Conservation (phyloP, 1,284 basidiomycete species). For the Sanghuangporus baumii region DNA sequence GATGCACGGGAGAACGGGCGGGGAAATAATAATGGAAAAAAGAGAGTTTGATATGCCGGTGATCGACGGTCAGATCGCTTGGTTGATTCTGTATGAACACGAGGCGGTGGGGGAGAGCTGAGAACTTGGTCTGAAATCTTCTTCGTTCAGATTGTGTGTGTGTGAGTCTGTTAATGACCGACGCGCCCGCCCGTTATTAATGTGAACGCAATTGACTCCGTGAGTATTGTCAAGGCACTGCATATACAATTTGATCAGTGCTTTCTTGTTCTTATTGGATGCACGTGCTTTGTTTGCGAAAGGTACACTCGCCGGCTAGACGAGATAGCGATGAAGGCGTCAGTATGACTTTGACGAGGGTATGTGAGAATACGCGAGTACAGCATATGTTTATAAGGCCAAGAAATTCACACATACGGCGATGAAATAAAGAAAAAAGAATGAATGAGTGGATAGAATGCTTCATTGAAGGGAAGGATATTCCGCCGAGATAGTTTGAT, state of each 20-base stretch:
- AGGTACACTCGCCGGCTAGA: too few species aligned
- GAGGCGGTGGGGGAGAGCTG: background rate
- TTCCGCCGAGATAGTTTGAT: background rate
- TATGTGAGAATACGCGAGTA: too few species aligned
- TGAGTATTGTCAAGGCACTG: too few species aligned
- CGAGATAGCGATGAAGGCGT: too few species aligned
- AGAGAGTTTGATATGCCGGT: conserved; percentile 4
- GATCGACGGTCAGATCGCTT: conserved; percentile 1
- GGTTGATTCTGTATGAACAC: background rate
- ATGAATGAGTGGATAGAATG: background rate
- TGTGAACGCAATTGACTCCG: too few species aligned
- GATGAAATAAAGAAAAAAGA: background rate
- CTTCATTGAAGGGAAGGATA: background rate
- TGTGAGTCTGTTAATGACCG: background rate
- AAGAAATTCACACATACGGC: background rate
- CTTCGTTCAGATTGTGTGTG: background rate
- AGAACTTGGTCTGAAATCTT: background rate
- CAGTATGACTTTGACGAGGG: too few species aligned
- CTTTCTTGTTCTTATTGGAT: too few species aligned
- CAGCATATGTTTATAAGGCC: too few species aligned
- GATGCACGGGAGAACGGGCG: too few species aligned
- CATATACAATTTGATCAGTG: too few species aligned
- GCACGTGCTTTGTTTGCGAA: too few species aligned
- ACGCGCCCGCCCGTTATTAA: background rate
- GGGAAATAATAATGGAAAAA: background rate